Evolutionary conservation across 2,329 filamentous ascomycete species (phyloP).

Genomic region (Thielaviopsis ethacetica): DNA sequence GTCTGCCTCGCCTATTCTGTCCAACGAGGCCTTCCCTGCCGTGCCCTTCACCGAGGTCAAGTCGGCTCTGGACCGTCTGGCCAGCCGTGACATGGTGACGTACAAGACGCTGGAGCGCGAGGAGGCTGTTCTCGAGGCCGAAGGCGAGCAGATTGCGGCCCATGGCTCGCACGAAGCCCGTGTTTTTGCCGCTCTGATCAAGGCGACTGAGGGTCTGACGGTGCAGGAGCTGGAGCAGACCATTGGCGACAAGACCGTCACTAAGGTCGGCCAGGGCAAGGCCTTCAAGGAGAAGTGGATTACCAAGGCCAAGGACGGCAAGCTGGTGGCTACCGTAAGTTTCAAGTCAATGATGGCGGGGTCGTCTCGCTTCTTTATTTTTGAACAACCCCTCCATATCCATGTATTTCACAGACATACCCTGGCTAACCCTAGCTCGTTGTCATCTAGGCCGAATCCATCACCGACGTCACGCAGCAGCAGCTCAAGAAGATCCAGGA

Average conservation of each 20-base stretch:
- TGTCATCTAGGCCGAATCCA: conserved; percentile 43
- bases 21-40: conserved; percentile 52
- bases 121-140: conserved; percentile 57
- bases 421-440: neutral
- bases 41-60: conserved; percentile 56
- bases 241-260: conserved; percentile 56
- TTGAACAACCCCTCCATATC: neutral
- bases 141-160: conserved; percentile 54
- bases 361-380: neutral
- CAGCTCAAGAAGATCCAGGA: conserved; percentile 59
- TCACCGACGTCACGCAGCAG: conserved; percentile 63
- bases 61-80: conserved; percentile 72
- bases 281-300: conserved; percentile 76
- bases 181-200: conserved; percentile 58
- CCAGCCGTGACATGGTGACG: conserved; percentile 68
- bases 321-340: conserved; percentile 35
- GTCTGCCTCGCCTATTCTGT: conserved; percentile 44
- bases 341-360: neutral
- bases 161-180: conserved; percentile 71
- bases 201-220: conserved; percentile 63
- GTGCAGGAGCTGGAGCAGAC: conserved; percentile 54
- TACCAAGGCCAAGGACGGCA: conserved; percentile 40
- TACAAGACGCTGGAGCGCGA: conserved; percentile 75
- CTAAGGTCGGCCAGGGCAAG: conserved; percentile 82
- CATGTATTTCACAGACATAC: neutral